Evolutionary conservation across 768 basidiomycete species (phyloP), one percentile per base, ranked within the genome.

Genomic region (Amanita pseudoporphyria): DNA sequence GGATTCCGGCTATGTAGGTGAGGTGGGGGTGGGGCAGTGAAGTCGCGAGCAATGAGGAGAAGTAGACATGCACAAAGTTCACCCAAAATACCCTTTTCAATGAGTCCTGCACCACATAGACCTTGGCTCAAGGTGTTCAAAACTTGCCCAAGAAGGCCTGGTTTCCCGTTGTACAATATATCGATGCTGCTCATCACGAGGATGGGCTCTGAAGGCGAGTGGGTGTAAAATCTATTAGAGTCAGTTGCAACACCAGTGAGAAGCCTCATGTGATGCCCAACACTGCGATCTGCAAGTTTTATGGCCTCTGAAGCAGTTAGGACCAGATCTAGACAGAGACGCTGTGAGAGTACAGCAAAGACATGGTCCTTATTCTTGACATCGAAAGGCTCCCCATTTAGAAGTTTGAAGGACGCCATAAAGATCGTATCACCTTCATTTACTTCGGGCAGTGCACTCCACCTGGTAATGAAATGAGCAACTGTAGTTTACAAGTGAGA

Each of bases 211-310:
- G 54, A 56, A 30, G 54, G 54, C 21, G 54, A 53, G 40, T 41
- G 13, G 18, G 56, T 53, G 32, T 47, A 44, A 24, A 56, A 58
- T 41, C 36, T 30, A 47, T 18, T 19, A 30, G 13, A 26, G 28
- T 58, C 37, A 26, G 22, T 26, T 45, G 56, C 38, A 35, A 54
- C 18, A 41, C 56, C 57, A 33, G 44, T 54, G 35, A 58, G 49
- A 18, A 58, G 53, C 40, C 53, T 45, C 57, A 58, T 58, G 39
- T 54, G 57, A 49, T 45, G 30, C n/a, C 49, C 32, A 37, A 58
- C 57, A 47, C 53, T 52, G 52, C 45, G 49, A 35, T 56, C 51
- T n/a, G n/a, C n/a, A n/a, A n/a, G n/a, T n/a, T n/a, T n/a, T 13
- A 54, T 30, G 10, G 53, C 53, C 41, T 56, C 56, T 1, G 53